Evolutionary conservation across 2,329 filamentous ascomycete species (phyloP), one percentile per base, ranked within the genome.

Genomic region (Ophiostoma quercus): DNA sequence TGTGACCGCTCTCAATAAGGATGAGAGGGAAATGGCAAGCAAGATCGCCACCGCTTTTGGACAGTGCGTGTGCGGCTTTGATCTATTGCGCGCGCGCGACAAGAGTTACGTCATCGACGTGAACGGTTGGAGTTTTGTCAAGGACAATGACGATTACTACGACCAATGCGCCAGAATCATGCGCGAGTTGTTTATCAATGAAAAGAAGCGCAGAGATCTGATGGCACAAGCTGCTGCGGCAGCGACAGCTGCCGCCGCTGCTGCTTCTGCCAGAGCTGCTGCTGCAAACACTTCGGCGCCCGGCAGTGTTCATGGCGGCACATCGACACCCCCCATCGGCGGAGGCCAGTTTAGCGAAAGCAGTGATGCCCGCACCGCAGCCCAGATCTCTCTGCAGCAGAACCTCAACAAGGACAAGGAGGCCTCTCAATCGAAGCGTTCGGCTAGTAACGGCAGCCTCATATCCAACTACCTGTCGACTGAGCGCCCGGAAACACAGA

Each of bases 101-200:
- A 92, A 92, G 78, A 98, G 94, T 78, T 99, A 92, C 79, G 95
- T 99, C 67, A 99, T 99, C 74, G 95, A 99, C 76, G 95, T 99
- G 75, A 99, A 99, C 78, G 95, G 95, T 14, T 99, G 96, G 96
- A 98, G 94, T 77, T 99, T 99, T 76, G 95, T 99, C 78, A 99
- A 99, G 79, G 96, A 99, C 78, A 99, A 99, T 76, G 94, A 97
- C 73, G 94, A 96, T 72, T 99, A 99, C 79, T 99, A 99, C 78
- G 92, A 98, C 76, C 92, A 92, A 76, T 95, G 90, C 74, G 88
- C 95, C 29, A 89, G 84, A 71, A 97, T 98, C 67, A 82, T 99
- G 68, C 92, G 89, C 76, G 90, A 95, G 7, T 92, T 96, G 77
- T 98, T 99, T 74, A 83, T 96, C 73, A 88, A 88, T 73, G 94